These are phyloP conservation scores for Pachyrhizus erosus DNA, from an alignment of 306 rosid species.

Conservation along the genomic window DNA sequence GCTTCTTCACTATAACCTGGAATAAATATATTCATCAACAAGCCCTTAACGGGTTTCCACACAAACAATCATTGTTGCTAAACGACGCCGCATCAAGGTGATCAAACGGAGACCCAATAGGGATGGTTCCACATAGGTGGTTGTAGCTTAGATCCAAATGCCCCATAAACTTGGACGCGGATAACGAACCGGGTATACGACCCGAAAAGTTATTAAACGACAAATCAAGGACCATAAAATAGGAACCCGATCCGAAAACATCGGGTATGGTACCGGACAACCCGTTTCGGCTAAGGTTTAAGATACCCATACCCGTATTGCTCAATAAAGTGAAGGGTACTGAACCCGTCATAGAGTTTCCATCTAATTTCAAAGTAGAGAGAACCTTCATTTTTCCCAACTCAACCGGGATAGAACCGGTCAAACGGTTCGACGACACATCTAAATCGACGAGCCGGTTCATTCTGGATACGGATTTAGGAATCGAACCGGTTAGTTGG, in stretches of 20 bases:
- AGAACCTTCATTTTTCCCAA: slow-evolving; percentile 84
- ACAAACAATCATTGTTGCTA: slow-evolving; percentile 74
- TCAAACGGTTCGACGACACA: slow-evolving; percentile 67
- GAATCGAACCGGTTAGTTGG: slow-evolving; percentile 69
- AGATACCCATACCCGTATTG: slow-evolving; percentile 71
- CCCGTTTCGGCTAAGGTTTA: slow-evolving; percentile 82
- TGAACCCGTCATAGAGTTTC: slow-evolving; percentile 67
- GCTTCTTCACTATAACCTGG: slow-evolving; percentile 1
- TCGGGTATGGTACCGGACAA: slow-evolving; percentile 74
- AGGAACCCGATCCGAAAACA: slow-evolving; percentile 64
- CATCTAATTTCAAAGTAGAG: slow-evolving; percentile 67
- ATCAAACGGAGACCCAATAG: slow-evolving; percentile 82
- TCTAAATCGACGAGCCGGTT: slow-evolving; percentile 81
- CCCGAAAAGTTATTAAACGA: slow-evolving; percentile 77
- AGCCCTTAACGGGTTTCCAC: slow-evolving; percentile 81
- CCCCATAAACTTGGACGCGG: slow-evolving; percentile 69
- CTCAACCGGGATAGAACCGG: slow-evolving; percentile 62
- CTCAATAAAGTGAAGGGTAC: slow-evolving; percentile 61
- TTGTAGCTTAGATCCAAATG: slow-evolving; percentile 84
- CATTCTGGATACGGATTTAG: slow-evolving; percentile 56
- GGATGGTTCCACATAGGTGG: slow-evolving; percentile 85
- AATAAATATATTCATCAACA: slow-evolving; percentile 50
- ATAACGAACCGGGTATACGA: slow-evolving; percentile 66
- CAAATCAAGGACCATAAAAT: slow-evolving; percentile 81
- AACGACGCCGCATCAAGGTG: slow-evolving; percentile 85